Evolutionary conservation across 2,329 filamentous ascomycete species (phyloP), one percentile per base, ranked within the genome.

Genomic region (Ascochyta viciae-villosae): DNA sequence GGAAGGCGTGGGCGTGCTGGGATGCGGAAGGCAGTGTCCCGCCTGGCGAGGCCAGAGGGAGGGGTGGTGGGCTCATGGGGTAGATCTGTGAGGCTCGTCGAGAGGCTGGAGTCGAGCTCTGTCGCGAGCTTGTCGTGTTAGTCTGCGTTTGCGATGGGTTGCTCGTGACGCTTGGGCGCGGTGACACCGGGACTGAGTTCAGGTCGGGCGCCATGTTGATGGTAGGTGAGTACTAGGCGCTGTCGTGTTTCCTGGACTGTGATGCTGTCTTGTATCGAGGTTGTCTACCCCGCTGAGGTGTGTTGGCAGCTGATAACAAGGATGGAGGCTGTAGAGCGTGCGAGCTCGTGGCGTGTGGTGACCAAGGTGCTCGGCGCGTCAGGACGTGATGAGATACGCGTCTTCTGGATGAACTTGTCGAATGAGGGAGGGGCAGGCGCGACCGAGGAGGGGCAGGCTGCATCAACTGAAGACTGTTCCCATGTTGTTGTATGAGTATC

Each of bases 171-270:
- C 45, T 59, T 27, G 67, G 66, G 23, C 66, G 72, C 12, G 76
- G 74, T n/a, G 77, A 77, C 4, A 64, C 59, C 26, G 76, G 75
- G 22, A 80, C 71, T 3, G 78, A 74, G 62, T 79, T 82, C 57
- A 81, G 64, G 62, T 83, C 82, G 49, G 81, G 77, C 47, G 81
- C 74, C 81, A 83, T 84, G 37, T 35, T 64, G 56, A 49, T 19
- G 19, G 19, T 19, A 19, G 19, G 19, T 19, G 19, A 19, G 19
- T 19, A 19, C 19, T 19, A 19, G 2, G 19, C 19, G 34, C 24
- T 44, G 41, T 35, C 7, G 16, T 51, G 24, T 43, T 29, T 33
- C 40, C 3, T 19, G 38, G 39, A 6, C 7, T 46, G 31, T 45
- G n/a, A 15, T n/a, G 26, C n/a, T 19, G 50, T 9, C 33, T 19